Evolutionary conservation across 1,284 basidiomycete species (phyloP).

Genomic region (Pseudozyma hubeiensis): DNA sequence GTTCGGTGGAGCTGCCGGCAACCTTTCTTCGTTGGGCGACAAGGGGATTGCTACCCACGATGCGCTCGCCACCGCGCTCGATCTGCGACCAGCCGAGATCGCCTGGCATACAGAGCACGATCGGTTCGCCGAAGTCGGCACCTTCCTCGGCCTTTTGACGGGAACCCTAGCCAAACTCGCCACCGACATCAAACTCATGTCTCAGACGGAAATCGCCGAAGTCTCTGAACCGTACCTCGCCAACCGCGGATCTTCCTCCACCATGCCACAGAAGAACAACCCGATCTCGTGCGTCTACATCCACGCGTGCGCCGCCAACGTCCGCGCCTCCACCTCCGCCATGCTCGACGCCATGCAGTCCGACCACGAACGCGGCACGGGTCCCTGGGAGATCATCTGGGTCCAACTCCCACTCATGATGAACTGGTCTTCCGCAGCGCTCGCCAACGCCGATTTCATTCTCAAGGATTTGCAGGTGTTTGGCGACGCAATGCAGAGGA

Average conservation of each 20-base stretch:
- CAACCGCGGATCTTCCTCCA: conserved; percentile 4
- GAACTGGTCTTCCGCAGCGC: conserved; percentile 6
- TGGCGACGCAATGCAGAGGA: conserved; percentile 1
- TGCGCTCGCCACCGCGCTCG: conserved; percentile 5
- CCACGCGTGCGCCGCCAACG: conserved; percentile 6
- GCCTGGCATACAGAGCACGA: conserved; percentile 8
- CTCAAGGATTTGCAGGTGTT: conserved; percentile 3
- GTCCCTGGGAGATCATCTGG: conserved; percentile 10
- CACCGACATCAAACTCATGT: conserved; percentile 12
- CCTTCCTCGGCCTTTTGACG: conserved; percentile 3
- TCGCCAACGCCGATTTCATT: conserved; percentile 8
- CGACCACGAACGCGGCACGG: conserved; percentile 11
- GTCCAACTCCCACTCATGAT: conserved; percentile 8
- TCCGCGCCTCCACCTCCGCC: neutral
- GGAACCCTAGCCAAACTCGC: conserved; percentile 6
- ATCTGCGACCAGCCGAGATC: conserved; percentile 3
- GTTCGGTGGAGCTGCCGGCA: conserved; percentile 5
- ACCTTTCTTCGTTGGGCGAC: conserved; percentile 5
- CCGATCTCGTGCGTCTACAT: conserved; percentile 11
- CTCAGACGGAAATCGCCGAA: conserved; percentile 4
- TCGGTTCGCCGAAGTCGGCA: conserved; percentile 7
- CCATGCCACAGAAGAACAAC: conserved; percentile 11
- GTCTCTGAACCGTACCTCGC: conserved; percentile 3
- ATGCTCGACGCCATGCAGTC: conserved; percentile 7
- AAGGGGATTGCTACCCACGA: conserved; percentile 3